phyloP scores from a whole-genome alignment of 2,329 filamentous ascomycete genomes.

The Pseudocercospora fijiensis region DNA sequence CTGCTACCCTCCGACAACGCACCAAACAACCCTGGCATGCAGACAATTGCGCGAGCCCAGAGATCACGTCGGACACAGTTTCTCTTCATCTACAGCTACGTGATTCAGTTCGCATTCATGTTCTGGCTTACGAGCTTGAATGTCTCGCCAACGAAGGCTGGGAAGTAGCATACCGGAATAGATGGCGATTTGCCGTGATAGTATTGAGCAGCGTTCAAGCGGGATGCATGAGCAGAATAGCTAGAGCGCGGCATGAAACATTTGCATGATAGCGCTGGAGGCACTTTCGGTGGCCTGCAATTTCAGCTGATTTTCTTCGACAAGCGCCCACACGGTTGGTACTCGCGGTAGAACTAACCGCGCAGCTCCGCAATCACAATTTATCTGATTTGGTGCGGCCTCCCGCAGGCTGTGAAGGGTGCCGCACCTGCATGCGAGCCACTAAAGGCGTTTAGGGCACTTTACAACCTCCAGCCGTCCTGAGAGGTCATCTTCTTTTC shows the following conservation, averaged over 20 bases:
- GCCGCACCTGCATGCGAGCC: no score
- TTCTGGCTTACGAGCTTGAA: slow-evolving; percentile 65
- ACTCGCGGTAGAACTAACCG: no score
- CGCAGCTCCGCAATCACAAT: no score
- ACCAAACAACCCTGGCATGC: slow-evolving; percentile 63
- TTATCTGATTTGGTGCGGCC: no score
- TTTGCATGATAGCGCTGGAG: background rate
- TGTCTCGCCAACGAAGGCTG: slow-evolving; percentile 21
- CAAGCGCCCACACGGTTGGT: no score
- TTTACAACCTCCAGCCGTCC: no score
- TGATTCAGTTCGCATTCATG: slow-evolving; percentile 94
- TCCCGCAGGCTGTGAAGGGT: no score
- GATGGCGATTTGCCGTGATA: background rate
- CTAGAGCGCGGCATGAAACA: background rate
- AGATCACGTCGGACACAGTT: slow-evolving; percentile 87
- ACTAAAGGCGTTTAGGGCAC: no score
- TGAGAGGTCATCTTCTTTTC: no score
- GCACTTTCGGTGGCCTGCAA: background rate
- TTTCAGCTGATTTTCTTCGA: no score
- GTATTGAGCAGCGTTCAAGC: slow-evolving; percentile 19
- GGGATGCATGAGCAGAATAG: slow-evolving; percentile 1
- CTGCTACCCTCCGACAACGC: slow-evolving; percentile 78
- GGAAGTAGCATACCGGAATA: background rate
- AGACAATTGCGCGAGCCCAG: slow-evolving; percentile 78
- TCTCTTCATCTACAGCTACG: slow-evolving; percentile 89